phyloP scores from a whole-genome alignment of 169 alveolate species.

The Blepharisma undulans region DNA sequence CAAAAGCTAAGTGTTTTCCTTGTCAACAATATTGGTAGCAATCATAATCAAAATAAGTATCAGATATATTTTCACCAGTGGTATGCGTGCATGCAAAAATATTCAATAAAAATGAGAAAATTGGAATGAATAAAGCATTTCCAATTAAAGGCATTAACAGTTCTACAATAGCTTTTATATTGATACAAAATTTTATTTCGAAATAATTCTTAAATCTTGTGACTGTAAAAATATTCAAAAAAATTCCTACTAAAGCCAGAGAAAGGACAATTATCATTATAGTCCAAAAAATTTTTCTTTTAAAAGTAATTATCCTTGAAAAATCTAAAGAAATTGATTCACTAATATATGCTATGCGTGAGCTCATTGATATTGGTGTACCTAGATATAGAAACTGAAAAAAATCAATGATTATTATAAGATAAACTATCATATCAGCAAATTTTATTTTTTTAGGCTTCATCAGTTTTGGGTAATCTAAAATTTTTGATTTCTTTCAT shows the following conservation, averaged over 20 bases:
- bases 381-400: not conserved
- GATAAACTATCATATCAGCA: not conserved
- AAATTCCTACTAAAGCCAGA: not conserved
- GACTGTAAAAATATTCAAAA: not conserved
- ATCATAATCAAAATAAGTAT: not conserved
- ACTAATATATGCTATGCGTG: not conserved
- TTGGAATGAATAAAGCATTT: constrained; percentile 8
- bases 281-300: not conserved
- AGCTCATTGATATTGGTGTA: not conserved
- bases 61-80: not conserved
- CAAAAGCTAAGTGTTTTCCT: not conserved
- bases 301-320: not conserved
- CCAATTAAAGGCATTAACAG: not conserved
- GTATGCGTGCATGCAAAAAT: not conserved
- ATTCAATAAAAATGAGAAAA: not conserved
- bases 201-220: not conserved
- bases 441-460: too few relatives aligned
- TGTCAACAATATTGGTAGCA: not conserved
- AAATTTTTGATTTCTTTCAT: not conserved
- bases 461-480: too few relatives aligned
- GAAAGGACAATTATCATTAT: not conserved
- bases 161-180: not conserved
- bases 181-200: not conserved
- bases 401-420: not conserved
- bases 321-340: not conserved